Evolutionary conservation across 352 stramenopile genomes (phyloP).

Genomic region (Globisporangium apiculatum): DNA sequence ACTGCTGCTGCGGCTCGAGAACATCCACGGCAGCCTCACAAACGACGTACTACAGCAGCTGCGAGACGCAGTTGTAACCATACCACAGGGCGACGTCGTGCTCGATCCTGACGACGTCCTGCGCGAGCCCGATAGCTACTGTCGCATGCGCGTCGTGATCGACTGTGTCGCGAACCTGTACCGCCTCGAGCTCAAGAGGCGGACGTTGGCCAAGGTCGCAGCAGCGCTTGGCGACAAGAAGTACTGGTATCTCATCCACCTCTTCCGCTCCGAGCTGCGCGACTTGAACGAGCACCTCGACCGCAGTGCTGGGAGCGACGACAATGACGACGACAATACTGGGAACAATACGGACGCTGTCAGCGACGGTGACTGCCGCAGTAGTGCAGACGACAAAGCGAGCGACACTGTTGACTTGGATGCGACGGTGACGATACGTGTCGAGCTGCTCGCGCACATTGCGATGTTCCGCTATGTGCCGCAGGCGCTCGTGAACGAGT

Average conservation of each 20-base stretch:
- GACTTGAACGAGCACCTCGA: conserved; percentile 29
- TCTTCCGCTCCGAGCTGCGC: conserved; percentile 33
- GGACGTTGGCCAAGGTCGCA: conserved; percentile 18
- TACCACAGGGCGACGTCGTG: background rate
- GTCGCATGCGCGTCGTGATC: conserved; percentile 24
- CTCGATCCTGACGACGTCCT: conserved; percentile 6
- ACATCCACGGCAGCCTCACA: conserved; percentile 33
- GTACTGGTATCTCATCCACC: conserved; percentile 37
- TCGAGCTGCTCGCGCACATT: conserved; percentile 18
- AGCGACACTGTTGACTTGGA: background rate
- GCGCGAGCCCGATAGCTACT: conserved; percentile 11
- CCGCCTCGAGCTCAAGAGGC: conserved; percentile 39
- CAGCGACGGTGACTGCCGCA: background rate
- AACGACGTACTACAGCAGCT: conserved; percentile 22
- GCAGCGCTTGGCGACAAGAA: conserved; percentile 34
- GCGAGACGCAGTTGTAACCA: conserved; percentile 5
- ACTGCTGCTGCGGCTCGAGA: conserved; percentile 40
- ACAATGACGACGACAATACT: conserved; percentile 4
- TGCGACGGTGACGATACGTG: background rate
- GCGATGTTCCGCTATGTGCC: conserved; percentile 37
- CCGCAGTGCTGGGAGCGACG: background rate
- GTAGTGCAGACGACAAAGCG: background rate
- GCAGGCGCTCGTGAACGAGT: conserved; percentile 35
- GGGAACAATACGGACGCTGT: conserved; percentile 7
- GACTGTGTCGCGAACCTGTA: conserved; percentile 39